Conservation (phyloP, 345 rosid genomes). For the Gossypium longicalyx region DNA sequence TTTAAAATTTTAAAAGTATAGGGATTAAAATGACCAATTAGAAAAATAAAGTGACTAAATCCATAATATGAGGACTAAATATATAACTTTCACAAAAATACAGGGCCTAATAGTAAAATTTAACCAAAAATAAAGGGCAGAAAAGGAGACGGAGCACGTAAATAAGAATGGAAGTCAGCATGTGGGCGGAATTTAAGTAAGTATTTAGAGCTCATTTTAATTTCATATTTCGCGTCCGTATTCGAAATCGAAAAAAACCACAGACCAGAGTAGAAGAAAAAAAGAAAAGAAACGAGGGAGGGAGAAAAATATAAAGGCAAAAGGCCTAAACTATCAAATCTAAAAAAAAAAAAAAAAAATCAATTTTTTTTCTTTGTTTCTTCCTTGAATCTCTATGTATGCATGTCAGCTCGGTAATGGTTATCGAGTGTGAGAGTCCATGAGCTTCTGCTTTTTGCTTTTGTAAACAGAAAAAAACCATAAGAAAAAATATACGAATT, state of each 20-base stretch:
- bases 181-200: background rate
- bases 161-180: background rate
- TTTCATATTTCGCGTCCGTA: background rate
- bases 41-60: too few species aligned
- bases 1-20: too few species aligned
- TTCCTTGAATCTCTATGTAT: too few species aligned
- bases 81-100: too few species aligned
- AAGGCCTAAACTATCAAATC: background rate
- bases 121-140: background rate
- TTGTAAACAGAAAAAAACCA: background rate
- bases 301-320: slow-evolving; percentile 16
- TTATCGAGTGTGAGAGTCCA: slow-evolving; percentile 7
- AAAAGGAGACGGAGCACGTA: background rate
- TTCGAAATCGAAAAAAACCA: background rate
- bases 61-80: too few species aligned
- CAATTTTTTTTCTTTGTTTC: background rate
- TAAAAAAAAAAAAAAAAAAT: too few species aligned
- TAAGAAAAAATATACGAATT: background rate
- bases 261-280: background rate
- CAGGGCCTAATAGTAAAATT: background rate
- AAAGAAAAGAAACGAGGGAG: background rate
- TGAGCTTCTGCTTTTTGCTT: slow-evolving; percentile 6
- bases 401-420: background rate
- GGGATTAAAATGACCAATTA: too few species aligned
- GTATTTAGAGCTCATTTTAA: background rate